A percentile compares a stretch with the other conserved stretches of the same genome.
Evolutionary conservation across 768 basidiomycete species (phyloP).

Genomic region (Solioccasus polychromus): DNA sequence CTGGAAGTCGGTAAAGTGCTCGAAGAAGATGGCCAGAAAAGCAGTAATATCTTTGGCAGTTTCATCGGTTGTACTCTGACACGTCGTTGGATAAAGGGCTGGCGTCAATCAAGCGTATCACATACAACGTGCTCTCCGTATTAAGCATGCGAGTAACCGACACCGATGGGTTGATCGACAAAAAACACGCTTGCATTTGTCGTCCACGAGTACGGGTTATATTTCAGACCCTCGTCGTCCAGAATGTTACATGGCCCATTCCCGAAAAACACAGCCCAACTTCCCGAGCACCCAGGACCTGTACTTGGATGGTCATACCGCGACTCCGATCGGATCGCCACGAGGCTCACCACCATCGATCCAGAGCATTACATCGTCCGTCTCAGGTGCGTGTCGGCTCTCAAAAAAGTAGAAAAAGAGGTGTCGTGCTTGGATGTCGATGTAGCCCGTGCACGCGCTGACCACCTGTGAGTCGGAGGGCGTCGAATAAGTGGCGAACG

Average conservation of each 20-base stretch:
- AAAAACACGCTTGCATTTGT: slow-evolving; percentile 54
- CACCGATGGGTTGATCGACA: slow-evolving; percentile 43
- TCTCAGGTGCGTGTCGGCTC: slow-evolving; percentile 54
- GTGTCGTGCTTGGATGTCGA: slow-evolving; percentile 63
- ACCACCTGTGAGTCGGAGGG: no score
- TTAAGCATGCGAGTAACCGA: slow-evolving; percentile 43
- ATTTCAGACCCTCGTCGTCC: slow-evolving; percentile 48
- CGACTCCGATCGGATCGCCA: background rate
- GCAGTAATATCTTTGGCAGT: slow-evolving; percentile 65
- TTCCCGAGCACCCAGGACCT: slow-evolving; percentile 52
- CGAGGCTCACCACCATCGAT: slow-evolving; percentile 50
- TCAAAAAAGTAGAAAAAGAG: slow-evolving; percentile 79
- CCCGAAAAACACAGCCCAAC: slow-evolving; percentile 71
- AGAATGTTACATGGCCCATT: slow-evolving; percentile 68
- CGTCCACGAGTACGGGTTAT: slow-evolving; percentile 66
- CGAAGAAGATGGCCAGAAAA: slow-evolving; percentile 69
- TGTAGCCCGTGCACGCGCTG: slow-evolving; percentile 64
- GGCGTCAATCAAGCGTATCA: slow-evolving; percentile 9
- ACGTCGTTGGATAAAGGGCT: background rate
- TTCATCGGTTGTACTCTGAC: slow-evolving; percentile 55
- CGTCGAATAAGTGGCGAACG: background rate
- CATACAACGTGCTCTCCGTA: slow-evolving; percentile 35
- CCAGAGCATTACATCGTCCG: slow-evolving; percentile 59
- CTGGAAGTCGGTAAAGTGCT: slow-evolving; percentile 65
- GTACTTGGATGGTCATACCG: background rate